Percentiles rank a stretch among this genome's conserved stretches.
These are phyloP conservation scores for Cytidiella melzeri DNA, from an alignment of 768 basidiomycete species.

Conservation along the genomic window DNA sequence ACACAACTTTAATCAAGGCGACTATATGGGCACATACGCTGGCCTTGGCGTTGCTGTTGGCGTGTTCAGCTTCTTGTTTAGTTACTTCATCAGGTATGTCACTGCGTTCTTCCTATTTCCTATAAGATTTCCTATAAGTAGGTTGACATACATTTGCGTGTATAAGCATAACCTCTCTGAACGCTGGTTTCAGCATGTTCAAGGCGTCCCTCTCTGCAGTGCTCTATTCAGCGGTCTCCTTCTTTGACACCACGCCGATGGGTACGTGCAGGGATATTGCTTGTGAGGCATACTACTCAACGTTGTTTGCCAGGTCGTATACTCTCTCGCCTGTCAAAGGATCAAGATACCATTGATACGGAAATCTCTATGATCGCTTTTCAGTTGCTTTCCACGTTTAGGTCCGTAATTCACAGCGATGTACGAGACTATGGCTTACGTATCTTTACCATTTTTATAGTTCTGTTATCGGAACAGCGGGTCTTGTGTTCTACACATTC, in stretches of 20 bases:
- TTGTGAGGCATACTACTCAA: not conserved
- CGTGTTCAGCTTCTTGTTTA: conserved; percentile 44
- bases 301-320: conserved; percentile 52
- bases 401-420: conserved; percentile 5
- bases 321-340: conserved; percentile 52
- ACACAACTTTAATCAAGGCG: conserved; percentile 45
- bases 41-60: conserved; percentile 43
- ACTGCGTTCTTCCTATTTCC: conserved; percentile 6
- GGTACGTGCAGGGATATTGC: conserved; percentile 31
- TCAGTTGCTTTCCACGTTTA: conserved; percentile 28
- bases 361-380: conserved; percentile 40
- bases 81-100: conserved; percentile 42
- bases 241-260: conserved; percentile 71
- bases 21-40: conserved; percentile 61
- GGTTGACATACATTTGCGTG: too few species aligned
- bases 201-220: conserved; percentile 49
- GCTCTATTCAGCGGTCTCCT: conserved; percentile 53
- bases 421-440: not conserved
- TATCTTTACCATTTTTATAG: conserved; percentile 18
- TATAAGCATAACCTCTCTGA: conserved; percentile 26
- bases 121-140: not conserved
- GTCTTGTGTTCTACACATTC: conserved; percentile 50
- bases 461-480: conserved; percentile 51
- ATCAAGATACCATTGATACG: conserved; percentile 53
- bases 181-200: conserved; percentile 42